These are phyloP conservation scores for Didymella pinodella DNA, from an alignment of 2,329 filamentous ascomycete genomes.

Conservation along the genomic window DNA sequence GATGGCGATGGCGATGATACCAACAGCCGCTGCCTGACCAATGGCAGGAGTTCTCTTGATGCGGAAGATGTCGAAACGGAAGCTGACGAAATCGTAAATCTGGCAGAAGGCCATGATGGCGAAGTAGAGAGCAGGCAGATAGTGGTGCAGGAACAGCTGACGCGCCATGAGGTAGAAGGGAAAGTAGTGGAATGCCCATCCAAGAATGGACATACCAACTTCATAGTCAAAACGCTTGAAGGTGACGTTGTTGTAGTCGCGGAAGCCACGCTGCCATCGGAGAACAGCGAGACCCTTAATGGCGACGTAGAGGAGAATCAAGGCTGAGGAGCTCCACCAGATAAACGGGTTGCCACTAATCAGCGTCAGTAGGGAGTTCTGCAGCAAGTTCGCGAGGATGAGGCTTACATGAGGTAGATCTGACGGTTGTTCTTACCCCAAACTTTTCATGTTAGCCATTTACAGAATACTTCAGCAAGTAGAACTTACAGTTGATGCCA, in stretches of 20 bases:
- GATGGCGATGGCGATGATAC: conserved; percentile 77
- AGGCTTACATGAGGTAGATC: conserved; percentile 77
- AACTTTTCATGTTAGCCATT: conserved; percentile 53
- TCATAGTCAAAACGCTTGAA: conserved; percentile 99
- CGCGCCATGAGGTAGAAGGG: conserved; percentile 98
- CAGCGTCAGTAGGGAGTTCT: neutral
- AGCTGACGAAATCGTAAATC: conserved; percentile 83
- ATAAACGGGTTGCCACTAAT: conserved; percentile 55
- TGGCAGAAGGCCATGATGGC: conserved; percentile 89
- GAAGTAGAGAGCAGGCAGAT: conserved; percentile 97
- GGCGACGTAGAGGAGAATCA: conserved; percentile 76
- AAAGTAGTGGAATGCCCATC: conserved; percentile 98
- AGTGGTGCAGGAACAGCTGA: conserved; percentile 97
- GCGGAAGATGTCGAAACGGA: conserved; percentile 73
- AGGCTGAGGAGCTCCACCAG: conserved; percentile 88
- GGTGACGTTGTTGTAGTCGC: conserved; percentile 79
- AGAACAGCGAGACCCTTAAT: conserved; percentile 91
- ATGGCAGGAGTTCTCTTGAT: conserved; percentile 74
- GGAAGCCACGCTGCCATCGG: conserved; percentile 92
- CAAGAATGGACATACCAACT: conserved; percentile 86
- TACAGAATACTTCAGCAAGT: neutral
- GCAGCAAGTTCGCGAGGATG: neutral
- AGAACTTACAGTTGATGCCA: conserved; percentile 79
- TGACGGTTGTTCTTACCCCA: conserved; percentile 95
- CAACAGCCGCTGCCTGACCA: conserved; percentile 75